Evolutionary conservation across 1,284 basidiomycete species (phyloP).

Genomic region (Sporisorium exsertum): DNA sequence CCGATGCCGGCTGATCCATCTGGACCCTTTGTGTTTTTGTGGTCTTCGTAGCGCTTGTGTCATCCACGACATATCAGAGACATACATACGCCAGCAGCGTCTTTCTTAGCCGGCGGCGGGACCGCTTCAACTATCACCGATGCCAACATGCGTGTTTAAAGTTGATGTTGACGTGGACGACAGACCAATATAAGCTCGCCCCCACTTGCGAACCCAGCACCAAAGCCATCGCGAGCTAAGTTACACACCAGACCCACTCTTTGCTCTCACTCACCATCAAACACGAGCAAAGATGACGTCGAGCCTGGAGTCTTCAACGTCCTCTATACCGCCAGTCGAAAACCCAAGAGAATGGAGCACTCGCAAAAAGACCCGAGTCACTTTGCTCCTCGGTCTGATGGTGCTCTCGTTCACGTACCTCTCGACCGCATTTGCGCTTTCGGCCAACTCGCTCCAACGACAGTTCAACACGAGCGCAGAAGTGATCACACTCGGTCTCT

Average conservation of each 20-base stretch:
- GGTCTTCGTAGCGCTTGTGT: not conserved
- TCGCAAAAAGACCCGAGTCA: slow-evolving; percentile 33
- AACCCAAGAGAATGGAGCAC: slow-evolving; percentile 38
- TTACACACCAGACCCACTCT: too few species aligned
- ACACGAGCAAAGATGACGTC: slow-evolving; percentile 1
- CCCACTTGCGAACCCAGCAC: too few species aligned
- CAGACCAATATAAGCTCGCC: too few species aligned
- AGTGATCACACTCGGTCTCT: slow-evolving; percentile 36
- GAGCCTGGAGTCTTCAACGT: not conserved
- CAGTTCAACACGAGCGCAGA: slow-evolving; percentile 33
- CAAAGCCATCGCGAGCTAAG: too few species aligned
- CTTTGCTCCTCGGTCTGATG: slow-evolving; percentile 32
- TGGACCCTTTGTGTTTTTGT: not conserved
- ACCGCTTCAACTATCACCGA: not conserved
- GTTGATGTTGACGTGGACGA: not conserved
- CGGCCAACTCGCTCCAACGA: slow-evolving; percentile 23
- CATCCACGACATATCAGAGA: not conserved
- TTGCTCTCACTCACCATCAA: not conserved
- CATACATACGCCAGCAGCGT: not conserved
- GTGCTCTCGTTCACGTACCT: slow-evolving; percentile 44
- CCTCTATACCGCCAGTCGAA: slow-evolving; percentile 21
- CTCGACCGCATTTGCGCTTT: slow-evolving; percentile 42
- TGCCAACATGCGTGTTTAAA: not conserved
- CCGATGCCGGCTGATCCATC: slow-evolving; percentile 1
- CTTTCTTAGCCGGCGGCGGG: not conserved